These are phyloP conservation scores for Leccinum longicurvipes DNA, from an alignment of 768 basidiomycete species.

Conservation along the genomic window DNA sequence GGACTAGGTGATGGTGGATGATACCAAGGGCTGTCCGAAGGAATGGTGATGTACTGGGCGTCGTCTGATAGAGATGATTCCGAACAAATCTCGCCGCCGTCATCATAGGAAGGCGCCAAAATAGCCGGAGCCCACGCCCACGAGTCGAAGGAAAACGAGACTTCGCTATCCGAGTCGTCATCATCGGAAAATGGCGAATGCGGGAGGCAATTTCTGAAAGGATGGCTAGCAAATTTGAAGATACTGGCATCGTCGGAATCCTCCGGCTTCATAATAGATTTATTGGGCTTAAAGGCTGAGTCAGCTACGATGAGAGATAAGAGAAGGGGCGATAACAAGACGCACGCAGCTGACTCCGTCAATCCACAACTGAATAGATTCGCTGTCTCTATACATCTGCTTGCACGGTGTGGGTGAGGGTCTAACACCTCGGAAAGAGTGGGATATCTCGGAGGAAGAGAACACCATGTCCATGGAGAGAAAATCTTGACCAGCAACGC, in stretches of 20 bases:
- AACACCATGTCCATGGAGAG: slow-evolving; percentile 10
- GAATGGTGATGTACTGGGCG: slow-evolving; percentile 40
- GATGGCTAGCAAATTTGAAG: slow-evolving; percentile 18
- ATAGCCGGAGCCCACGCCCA: slow-evolving; percentile 20
- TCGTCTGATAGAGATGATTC: slow-evolving; percentile 22
- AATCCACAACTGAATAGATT: slow-evolving; percentile 29
- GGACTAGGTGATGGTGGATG: slow-evolving; percentile 29
- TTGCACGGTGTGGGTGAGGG: slow-evolving; percentile 10
- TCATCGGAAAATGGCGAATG: slow-evolving; percentile 25
- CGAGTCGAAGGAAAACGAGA: slow-evolving; percentile 13
- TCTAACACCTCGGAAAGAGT: neutral
- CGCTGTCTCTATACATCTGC: slow-evolving; percentile 23
- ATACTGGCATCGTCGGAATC: neutral
- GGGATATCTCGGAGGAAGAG: slow-evolving; percentile 10
- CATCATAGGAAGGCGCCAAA: slow-evolving; percentile 12
- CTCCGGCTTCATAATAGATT: slow-evolving; percentile 1
- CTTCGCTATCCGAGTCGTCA: slow-evolving; percentile 17
- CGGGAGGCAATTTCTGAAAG: slow-evolving; percentile 11
- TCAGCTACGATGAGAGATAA: neutral
- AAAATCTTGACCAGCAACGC: slow-evolving; percentile 30
- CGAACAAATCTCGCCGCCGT: slow-evolving; percentile 21
- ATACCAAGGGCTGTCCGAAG: slow-evolving; percentile 39
- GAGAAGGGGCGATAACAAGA: neutral
- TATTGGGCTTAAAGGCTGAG: slow-evolving; percentile 12
- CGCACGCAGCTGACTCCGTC: slow-evolving; percentile 23